phyloP scores from a whole-genome alignment of 768 basidiomycete species.

The Rhizopogon roseolus region DNA sequence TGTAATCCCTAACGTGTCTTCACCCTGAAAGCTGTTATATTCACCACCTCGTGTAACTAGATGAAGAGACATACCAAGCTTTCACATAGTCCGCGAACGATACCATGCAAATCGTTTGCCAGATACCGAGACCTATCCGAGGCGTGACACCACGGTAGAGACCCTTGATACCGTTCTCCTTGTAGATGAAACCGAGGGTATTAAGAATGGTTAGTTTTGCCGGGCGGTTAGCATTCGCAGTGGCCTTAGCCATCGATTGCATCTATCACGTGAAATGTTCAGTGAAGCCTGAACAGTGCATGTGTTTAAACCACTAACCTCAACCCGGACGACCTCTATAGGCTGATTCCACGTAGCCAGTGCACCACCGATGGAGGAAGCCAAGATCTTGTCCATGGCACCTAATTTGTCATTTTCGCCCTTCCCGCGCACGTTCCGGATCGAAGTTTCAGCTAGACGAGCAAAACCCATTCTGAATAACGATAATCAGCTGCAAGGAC shows the following conservation, averaged over 20 bases:
- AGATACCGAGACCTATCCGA: constrained; percentile 91
- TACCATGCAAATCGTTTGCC: constrained; percentile 99
- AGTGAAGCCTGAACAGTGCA: neutral
- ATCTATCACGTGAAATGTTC: constrained; percentile 52
- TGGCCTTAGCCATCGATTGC: constrained; percentile 94
- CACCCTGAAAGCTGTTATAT: constrained; percentile 35
- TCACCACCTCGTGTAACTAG: neutral
- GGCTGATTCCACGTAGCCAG: constrained; percentile 99
- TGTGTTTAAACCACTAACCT: constrained; percentile 44
- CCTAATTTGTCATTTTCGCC: constrained; percentile 68
- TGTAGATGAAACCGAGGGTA: constrained; percentile 92
- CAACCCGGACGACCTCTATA: constrained; percentile 95
- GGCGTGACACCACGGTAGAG: constrained; percentile 97
- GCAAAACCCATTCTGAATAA: constrained; percentile 87
- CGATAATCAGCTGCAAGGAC: constrained; percentile 6
- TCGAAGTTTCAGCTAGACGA: constrained; percentile 78
- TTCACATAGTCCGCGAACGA: constrained; percentile 97
- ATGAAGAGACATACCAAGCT: constrained; percentile 48
- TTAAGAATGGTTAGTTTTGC: constrained; percentile 89
- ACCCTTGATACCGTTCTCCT: constrained; percentile 93
- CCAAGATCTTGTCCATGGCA: constrained; percentile 80
- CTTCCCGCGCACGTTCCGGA: constrained; percentile 77
- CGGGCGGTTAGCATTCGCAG: constrained; percentile 71
- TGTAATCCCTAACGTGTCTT: constrained; percentile 30
- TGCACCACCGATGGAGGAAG: constrained; percentile 90